Evolutionary conservation across 306 rosid species (phyloP).

Genomic region (Trifolium fragiferum): DNA sequence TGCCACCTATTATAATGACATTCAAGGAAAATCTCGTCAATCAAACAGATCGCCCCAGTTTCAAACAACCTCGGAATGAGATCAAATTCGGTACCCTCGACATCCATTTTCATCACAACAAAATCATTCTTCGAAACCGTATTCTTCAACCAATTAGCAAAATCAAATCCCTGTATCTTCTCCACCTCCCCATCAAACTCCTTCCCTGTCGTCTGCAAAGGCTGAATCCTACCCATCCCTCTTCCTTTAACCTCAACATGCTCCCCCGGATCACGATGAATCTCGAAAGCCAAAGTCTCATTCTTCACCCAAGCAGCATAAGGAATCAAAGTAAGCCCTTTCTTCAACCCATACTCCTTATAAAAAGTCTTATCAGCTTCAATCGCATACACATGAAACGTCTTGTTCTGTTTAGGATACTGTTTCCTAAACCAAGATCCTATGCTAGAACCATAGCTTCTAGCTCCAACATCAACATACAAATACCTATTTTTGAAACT

Average conservation of each 20-base stretch:
- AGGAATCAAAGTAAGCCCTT: slow-evolving; percentile 70
- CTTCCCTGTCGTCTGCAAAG: slow-evolving; percentile 43
- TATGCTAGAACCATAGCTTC: slow-evolving; percentile 94
- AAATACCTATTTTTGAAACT: slow-evolving; percentile 84
- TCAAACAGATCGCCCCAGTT: slow-evolving; percentile 89
- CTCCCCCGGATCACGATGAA: slow-evolving; percentile 80
- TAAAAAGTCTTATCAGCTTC: slow-evolving; percentile 91
- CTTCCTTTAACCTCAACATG: slow-evolving; percentile 67
- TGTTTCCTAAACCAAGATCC: slow-evolving; percentile 98
- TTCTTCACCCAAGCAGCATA: slow-evolving; percentile 98
- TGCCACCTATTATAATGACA: slow-evolving; percentile 99
- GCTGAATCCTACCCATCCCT: slow-evolving; percentile 98
- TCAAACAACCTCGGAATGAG: slow-evolving; percentile 81
- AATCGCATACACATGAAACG: slow-evolving; percentile 85
- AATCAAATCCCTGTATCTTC: slow-evolving; percentile 84
- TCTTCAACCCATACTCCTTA: slow-evolving; percentile 77
- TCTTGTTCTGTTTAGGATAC: slow-evolving; percentile 94
- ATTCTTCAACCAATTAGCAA: slow-evolving; percentile 78
- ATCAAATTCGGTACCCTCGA: slow-evolving; percentile 93
- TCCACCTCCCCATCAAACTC: slow-evolving; percentile 73
- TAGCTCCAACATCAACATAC: slow-evolving; percentile 95
- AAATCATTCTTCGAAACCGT: slow-evolving; percentile 74
- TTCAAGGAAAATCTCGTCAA: slow-evolving; percentile 93
- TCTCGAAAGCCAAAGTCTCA: slow-evolving; percentile 78
- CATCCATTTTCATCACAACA: slow-evolving; percentile 99